Evolutionary conservation across 129 eudicot genomes (phyloP).

Genomic region (Pulicaria dysenterica): DNA sequence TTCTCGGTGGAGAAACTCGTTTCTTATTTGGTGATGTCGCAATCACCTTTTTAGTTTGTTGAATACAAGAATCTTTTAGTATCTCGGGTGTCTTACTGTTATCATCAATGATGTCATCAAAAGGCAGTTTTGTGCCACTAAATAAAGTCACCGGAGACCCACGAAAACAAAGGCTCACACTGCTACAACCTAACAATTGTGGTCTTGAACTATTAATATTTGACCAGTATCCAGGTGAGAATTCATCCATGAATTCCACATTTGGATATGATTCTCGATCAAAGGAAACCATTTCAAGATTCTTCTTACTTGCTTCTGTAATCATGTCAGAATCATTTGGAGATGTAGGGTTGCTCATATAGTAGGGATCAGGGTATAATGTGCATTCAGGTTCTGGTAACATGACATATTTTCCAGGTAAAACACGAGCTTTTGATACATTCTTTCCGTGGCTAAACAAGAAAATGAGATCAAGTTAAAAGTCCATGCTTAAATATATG

Average conservation of each 20-base stretch:
- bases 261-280: slow-evolving; percentile 37
- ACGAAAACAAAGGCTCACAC: slow-evolving; percentile 33
- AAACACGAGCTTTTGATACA: slow-evolving; percentile 38
- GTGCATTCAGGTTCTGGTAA: slow-evolving; percentile 57
- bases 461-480: slow-evolving; percentile 21
- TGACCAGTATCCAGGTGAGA: slow-evolving; percentile 39
- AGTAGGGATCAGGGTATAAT: slow-evolving; percentile 20
- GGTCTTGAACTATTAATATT: slow-evolving; percentile 26
- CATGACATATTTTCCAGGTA: slow-evolving; percentile 36
- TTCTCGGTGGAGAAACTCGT: slow-evolving; percentile 79
- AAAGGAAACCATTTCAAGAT: slow-evolving; percentile 30
- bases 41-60: slow-evolving; percentile 44
- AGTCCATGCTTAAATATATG: background rate
- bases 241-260: slow-evolving; percentile 32
- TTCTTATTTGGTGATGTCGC: slow-evolving; percentile 82
- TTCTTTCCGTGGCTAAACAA: slow-evolving; percentile 49
- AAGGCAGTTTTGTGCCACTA: slow-evolving; percentile 35
- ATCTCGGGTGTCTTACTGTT: slow-evolving; percentile 77
- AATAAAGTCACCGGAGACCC: slow-evolving; percentile 47
- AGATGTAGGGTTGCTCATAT: slow-evolving; percentile 36
- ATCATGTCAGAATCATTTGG: slow-evolving; percentile 35
- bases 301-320: slow-evolving; percentile 28
- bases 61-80: slow-evolving; percentile 47
- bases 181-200: slow-evolving; percentile 34
- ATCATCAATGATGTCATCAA: slow-evolving; percentile 40